Evolutionary conservation across 2,329 filamentous ascomycete species (phyloP).

Genomic region (Exophiala sp.): DNA sequence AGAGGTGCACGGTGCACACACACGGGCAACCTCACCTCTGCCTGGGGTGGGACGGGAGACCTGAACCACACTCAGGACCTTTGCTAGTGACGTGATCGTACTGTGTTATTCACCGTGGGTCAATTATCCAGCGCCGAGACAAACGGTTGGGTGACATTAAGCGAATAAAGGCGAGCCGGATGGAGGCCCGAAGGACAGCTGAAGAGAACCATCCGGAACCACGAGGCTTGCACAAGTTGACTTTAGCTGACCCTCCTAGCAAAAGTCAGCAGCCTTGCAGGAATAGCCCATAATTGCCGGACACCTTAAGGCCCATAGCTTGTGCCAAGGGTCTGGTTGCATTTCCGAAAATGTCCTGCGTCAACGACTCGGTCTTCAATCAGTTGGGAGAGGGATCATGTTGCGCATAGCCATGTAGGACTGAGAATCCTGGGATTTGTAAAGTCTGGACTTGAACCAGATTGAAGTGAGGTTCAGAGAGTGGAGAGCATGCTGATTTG

Average conservation of each 20-base stretch:
- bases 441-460: no score
- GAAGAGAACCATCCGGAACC: no score
- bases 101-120: no score
- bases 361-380: not conserved
- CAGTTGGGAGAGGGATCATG: not conserved
- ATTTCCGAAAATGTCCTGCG: not conserved
- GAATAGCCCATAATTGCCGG: not conserved
- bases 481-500: not conserved
- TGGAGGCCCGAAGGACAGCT: no score
- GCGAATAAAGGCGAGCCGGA: conserved; percentile 11
- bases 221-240: not conserved
- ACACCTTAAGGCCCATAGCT: not conserved
- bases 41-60: no score
- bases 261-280: not conserved
- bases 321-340: no score
- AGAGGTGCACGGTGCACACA: no score
- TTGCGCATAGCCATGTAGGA: not conserved
- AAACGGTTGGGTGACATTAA: not conserved
- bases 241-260: not conserved
- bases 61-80: no score
- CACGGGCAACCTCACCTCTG: no score
- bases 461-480: no score
- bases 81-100: no score
- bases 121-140: not conserved
- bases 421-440: no score